Base-by-base conservation (phyloP, 768 basidiomycete species). In the Suillus placidus region DNA sequence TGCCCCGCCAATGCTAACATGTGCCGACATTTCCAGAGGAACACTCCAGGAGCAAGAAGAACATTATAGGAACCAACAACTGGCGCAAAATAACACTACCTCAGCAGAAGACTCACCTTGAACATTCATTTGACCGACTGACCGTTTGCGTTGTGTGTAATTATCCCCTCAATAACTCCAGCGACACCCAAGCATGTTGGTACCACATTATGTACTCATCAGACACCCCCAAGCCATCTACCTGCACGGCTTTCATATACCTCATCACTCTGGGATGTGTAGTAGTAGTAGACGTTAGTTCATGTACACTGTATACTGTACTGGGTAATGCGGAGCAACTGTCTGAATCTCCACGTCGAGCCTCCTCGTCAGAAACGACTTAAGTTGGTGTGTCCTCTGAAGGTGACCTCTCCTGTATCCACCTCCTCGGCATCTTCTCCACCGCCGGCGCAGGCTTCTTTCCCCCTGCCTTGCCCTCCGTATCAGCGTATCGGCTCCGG, bases 371-470 rank as follows among this genome's bases (percentile, higher is more conserved):
- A 18, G 26, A 26, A 42, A 32, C 20, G 26, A 10, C 58, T 43
- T 60, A 30, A 69, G 51, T 52, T 56, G 72, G 64, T 49, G 66
- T 49, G 30, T 65, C 64, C 16, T 71, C 71, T 20, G 69, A 40
- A 42, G 71, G 62, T 55, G 45, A 52, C 68, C 78, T 90, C 77
- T 94, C 93, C 77, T 93, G 89, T 73, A 94, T 93, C 93, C 93
- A 94, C 68, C 90, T 83, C 71, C 86, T 83, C 14, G 90, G 88
- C 61, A 84, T 80, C 78, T 87, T 92, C 69, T 88, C 84, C 26
- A 82, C 83, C 34, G 88, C 83, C 40, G 81, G 80, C 40, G 72
- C 66, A 30, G 67, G 63, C 56, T 61, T 68, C 66, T 62, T 60
- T 66, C 76, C 70, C 62, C 71, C 73, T 51, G 72, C 64, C 66